Base-by-base conservation (phyloP, 2,329 filamentous ascomycete genomes). In the Thielaviopsis euricoi region DNA sequence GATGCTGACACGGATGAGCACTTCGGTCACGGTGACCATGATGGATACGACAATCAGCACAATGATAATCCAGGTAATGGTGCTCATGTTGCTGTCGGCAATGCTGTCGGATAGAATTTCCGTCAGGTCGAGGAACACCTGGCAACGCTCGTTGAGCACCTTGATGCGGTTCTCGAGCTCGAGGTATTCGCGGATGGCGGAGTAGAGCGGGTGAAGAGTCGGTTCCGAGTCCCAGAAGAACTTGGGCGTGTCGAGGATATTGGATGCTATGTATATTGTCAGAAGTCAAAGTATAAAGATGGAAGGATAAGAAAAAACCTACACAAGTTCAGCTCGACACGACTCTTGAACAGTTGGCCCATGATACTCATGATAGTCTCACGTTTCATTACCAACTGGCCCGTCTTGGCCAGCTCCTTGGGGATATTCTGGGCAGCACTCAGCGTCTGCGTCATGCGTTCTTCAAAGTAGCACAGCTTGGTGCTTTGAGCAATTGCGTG, bases 181-280 rank as follows among this genome's bases (percentile, higher is more conserved):
- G 61, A 98, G 85, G 67, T 98, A 98, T 69, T 97, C 93, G 65
- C 93, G 87, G 55, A 97, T 89, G 60, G 90, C 93, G 60, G 82
- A 84, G 73, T 98, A 98, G 26, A 98, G 82, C 0, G 93, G 93
- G 68, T 96, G 89, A 0, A 98, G 78, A 0, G 89, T 96, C 19
- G 93, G 93, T 68, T 98, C 93, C 12, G 87, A 87, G 69, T 97
- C 90, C 93, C 93, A 98, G 77, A 97, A 95, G 77, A 96, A 96
- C 68, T 91, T 94, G 61, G 91, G 91, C 0, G 94, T 89, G 69
- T 96, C 90, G 59, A 96, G 85, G 69, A 96, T 91, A 67, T 97
- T 97, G 21, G 87, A 95, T 60, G 89, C 89, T 94, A 64, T 52
- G 23, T 21, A 23, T 33, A 19, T n/a, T 19, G 29, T n/a, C 29